Conservation (phyloP, 1,284 basidiomycete species). For the Hypsizygus ulmarius region DNA sequence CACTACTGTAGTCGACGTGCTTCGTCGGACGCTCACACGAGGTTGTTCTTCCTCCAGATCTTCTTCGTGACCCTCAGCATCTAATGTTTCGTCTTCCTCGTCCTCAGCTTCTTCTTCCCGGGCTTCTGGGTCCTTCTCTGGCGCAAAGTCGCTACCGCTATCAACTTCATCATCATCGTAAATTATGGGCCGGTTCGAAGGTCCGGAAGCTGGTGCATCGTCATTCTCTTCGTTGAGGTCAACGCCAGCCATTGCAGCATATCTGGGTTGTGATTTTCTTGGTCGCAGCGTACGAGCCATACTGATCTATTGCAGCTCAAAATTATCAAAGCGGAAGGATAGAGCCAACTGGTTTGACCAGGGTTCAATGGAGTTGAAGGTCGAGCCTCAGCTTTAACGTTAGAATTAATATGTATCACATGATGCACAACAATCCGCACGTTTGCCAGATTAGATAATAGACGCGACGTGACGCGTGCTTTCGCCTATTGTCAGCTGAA, state of each 20-base stretch:
- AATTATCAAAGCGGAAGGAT: too few species aligned
- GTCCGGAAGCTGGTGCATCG: constrained; percentile 22
- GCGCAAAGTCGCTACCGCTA: constrained; percentile 36
- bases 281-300: constrained; percentile 46
- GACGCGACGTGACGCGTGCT: too few species aligned
- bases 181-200: constrained; percentile 21
- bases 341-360: too few species aligned
- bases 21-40: constrained; percentile 13
- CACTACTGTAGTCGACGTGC: constrained; percentile 2
- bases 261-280: constrained; percentile 39
- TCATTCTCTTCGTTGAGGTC: constrained; percentile 28
- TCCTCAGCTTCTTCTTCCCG: constrained; percentile 17
- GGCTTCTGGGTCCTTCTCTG: constrained; percentile 19
- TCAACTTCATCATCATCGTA: constrained; percentile 36
- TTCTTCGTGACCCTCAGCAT: constrained; percentile 8
- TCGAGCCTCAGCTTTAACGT: too few species aligned
- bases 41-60: constrained; percentile 1
- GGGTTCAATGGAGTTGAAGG: too few species aligned
- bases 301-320: too few species aligned
- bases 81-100: constrained; percentile 21
- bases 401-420: too few species aligned
- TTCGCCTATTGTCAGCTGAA: too few species aligned
- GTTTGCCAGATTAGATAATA: too few species aligned
- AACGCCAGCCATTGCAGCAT: constrained; percentile 30
- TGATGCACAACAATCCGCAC: too few species aligned